Conservation (phyloP, 2,329 filamentous ascomycete species). For the Monilinia vaccinii-corymbosi region DNA sequence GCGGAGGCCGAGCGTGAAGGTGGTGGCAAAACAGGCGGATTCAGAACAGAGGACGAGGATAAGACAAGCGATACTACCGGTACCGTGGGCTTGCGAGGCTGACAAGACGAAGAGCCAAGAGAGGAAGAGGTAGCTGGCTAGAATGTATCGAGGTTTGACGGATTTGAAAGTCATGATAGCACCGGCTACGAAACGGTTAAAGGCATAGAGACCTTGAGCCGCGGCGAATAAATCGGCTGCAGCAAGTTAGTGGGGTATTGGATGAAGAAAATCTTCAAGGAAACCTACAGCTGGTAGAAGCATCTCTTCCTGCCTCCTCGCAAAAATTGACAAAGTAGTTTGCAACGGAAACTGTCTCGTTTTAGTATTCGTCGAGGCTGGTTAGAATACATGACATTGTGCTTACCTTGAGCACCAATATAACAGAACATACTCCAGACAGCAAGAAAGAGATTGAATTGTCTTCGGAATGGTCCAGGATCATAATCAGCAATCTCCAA, state of each 20-base stretch:
- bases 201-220: constrained; percentile 64
- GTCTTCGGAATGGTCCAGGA: constrained; percentile 57
- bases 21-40: constrained; percentile 71
- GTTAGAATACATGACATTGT: fast-evolving
- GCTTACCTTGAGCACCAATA: constrained; percentile 52
- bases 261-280: not conserved
- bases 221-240: constrained; percentile 45
- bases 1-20: constrained; percentile 66
- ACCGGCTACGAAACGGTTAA: constrained; percentile 62
- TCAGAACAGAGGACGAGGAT: constrained; percentile 72
- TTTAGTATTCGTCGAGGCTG: not conserved
- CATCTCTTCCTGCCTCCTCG: constrained; percentile 45
- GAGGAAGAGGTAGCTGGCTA: constrained; percentile 53
- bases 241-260: constrained; percentile 30
- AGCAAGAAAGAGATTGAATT: constrained; percentile 69
- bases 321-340: constrained; percentile 67
- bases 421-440: constrained; percentile 73
- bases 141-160: constrained; percentile 51
- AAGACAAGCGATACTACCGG: constrained; percentile 44
- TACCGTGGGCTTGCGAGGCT: constrained; percentile 3
- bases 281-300: constrained; percentile 25
- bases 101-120: constrained; percentile 45
- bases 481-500: constrained; percentile 34
- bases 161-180: constrained; percentile 57
- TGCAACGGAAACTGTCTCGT: constrained; percentile 43